Percentiles rank a stretch among this genome's conserved stretches.
phyloP scores from a whole-genome alignment of 768 basidiomycete species.

The Botryobasidium botryosum region DNA sequence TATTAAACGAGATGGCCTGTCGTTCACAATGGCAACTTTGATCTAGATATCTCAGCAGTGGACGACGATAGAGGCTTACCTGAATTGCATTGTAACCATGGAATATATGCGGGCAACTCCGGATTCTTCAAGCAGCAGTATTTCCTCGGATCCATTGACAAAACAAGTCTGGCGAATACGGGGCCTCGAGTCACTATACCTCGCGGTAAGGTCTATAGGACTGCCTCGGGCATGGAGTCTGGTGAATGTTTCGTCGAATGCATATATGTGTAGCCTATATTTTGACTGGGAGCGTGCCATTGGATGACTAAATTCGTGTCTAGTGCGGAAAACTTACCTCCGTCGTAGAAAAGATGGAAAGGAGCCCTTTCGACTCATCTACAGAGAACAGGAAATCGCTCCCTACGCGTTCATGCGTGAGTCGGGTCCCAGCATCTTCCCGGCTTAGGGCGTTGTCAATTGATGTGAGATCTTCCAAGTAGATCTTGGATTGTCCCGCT shows the following conservation, averaged over 20 bases:
- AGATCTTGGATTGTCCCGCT: background rate
- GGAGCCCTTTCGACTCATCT: slow-evolving; percentile 1
- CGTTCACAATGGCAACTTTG: too few relatives aligned
- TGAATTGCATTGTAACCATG: slow-evolving; percentile 33
- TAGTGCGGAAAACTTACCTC: too few relatives aligned
- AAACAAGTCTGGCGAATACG: slow-evolving; percentile 27
- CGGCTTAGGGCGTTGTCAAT: too few relatives aligned
- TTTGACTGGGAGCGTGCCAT: background rate
- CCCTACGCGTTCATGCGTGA: too few relatives aligned
- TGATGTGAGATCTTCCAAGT: background rate
- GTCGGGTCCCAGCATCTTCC: too few relatives aligned
- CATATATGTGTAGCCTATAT: background rate
- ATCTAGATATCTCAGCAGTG: too few relatives aligned
- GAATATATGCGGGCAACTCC: slow-evolving; percentile 36
- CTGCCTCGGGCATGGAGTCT: background rate
- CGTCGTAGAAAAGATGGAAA: background rate
- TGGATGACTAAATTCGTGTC: too few relatives aligned
- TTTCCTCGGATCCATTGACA: slow-evolving; percentile 33
- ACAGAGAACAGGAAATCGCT: background rate
- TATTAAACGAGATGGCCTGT: too few relatives aligned
- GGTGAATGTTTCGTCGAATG: background rate
- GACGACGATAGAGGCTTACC: too few relatives aligned
- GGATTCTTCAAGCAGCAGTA: slow-evolving; percentile 31
- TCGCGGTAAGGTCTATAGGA: background rate
- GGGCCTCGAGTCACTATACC: slow-evolving; percentile 1